A percentile compares a stretch with the other conserved stretches of the same genome.
These are phyloP conservation scores for Whalleya microplaca DNA, from an alignment of 2,329 filamentous ascomycete species.

Conservation along the genomic window DNA sequence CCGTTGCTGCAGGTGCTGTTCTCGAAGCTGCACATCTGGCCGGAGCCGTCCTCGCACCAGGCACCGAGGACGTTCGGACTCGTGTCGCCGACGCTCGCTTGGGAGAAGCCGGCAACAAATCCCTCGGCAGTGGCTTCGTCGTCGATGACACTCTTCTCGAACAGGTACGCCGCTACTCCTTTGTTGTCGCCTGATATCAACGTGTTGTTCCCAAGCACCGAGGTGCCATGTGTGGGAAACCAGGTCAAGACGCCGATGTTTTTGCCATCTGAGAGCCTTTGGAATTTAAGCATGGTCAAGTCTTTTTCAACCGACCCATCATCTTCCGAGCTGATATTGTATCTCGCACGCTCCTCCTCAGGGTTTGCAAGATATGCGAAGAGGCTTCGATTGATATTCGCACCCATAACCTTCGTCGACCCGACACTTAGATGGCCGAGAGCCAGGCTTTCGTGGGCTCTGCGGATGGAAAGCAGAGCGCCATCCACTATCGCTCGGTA, in stretches of 20 bases:
- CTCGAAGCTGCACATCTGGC: constrained; percentile 70
- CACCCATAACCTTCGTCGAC: constrained; percentile 69
- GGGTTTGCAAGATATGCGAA: constrained; percentile 90
- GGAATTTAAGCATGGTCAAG: constrained; percentile 79
- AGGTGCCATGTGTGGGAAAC: constrained; percentile 92
- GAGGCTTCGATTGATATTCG: constrained; percentile 87
- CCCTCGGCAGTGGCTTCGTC: constrained; percentile 60
- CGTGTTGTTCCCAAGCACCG: constrained; percentile 89
- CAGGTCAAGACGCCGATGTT: constrained; percentile 83
- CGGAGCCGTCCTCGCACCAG: constrained; percentile 85
- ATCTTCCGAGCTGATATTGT: constrained; percentile 58
- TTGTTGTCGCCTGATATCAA: constrained; percentile 95
- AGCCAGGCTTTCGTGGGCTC: constrained; percentile 74
- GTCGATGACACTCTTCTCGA: constrained; percentile 70
- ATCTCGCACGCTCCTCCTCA: constrained; percentile 70
- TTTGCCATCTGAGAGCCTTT: constrained; percentile 72
- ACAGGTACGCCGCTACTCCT: constrained; percentile 83
- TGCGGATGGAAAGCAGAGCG: constrained; percentile 76
- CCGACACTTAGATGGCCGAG: constrained; percentile 57
- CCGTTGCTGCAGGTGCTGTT: constrained; percentile 83
- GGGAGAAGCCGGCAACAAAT: constrained; percentile 91
- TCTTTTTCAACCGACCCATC: constrained; percentile 67
- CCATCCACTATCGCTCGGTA: constrained; percentile 90
- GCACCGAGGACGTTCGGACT: constrained; percentile 86
- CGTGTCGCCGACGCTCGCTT: constrained; percentile 89